phyloP scores from a whole-genome alignment of 768 basidiomycete species.

The Leucocoprinus leucothites region DNA sequence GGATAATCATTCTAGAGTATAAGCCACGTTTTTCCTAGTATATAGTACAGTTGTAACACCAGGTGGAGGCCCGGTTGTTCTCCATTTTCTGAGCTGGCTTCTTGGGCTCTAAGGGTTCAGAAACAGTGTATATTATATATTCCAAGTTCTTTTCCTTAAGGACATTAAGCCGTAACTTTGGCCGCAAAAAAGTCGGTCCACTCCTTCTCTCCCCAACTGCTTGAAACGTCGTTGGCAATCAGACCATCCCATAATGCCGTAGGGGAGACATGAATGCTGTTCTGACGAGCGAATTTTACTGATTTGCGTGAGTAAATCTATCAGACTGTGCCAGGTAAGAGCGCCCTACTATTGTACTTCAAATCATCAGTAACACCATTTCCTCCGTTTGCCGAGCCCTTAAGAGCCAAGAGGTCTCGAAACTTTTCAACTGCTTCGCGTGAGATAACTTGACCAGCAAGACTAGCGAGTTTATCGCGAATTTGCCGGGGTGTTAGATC shows the following conservation, averaged over 20 bases:
- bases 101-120: background rate
- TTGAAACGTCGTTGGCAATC: constrained; percentile 68
- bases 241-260: constrained; percentile 78
- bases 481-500: constrained; percentile 67
- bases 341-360: constrained; percentile 78
- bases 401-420: constrained; percentile 59
- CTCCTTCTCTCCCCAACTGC: constrained; percentile 78
- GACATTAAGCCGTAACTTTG: constrained; percentile 44
- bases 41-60: background rate
- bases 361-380: constrained; percentile 80
- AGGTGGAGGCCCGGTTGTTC: background rate
- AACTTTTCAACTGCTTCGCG: constrained; percentile 48
- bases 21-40: background rate
- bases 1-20: background rate
- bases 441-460: constrained; percentile 55
- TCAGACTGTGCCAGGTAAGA: background rate
- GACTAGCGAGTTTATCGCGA: constrained; percentile 64
- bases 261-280: constrained; percentile 89
- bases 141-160: background rate
- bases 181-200: constrained; percentile 74
- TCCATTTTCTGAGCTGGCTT: background rate
- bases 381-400: constrained; percentile 72
- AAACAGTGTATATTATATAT: background rate
- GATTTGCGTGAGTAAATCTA: constrained; percentile 5
- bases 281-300: constrained; percentile 93